Evolutionary conservation across 371 early-diverging fungal species (phyloP).

Genomic region (Massospora cicadina): DNA sequence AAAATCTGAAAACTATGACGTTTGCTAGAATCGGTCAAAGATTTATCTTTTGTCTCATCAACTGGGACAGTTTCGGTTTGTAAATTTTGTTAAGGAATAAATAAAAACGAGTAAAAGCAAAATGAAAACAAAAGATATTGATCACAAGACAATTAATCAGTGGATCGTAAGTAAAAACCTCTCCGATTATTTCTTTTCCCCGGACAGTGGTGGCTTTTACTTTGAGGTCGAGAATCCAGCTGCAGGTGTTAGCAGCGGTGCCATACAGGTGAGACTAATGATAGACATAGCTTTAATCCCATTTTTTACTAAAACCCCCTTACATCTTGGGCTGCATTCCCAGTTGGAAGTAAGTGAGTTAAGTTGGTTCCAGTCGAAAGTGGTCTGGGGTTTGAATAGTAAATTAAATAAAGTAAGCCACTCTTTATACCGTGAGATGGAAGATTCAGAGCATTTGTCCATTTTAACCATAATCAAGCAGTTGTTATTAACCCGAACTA

Average conservation of each 20-base stretch:
- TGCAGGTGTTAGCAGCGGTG: background rate
- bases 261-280: background rate
- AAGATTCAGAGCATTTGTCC: background rate
- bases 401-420: background rate
- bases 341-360: background rate
- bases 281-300: no score
- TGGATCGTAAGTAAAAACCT: conserved; percentile 34
- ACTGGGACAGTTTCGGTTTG: background rate
- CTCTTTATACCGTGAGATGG: background rate
- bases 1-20: conserved; percentile 24
- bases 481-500: no score
- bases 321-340: background rate
- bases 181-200: conserved; percentile 32
- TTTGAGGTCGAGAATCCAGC: conserved; percentile 22
- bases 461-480: background rate
- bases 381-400: background rate
- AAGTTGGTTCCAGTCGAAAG: background rate
- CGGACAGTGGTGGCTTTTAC: conserved; percentile 30
- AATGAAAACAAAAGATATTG: background rate
- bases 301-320: background rate
- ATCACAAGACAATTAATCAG: conserved; percentile 8
- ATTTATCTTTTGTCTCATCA: background rate
- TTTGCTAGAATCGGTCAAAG: conserved; percentile 33
- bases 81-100: background rate
- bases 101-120: background rate